phyloP scores from a whole-genome alignment of 345 rosid genomes.

The Isatis tinctoria region DNA sequence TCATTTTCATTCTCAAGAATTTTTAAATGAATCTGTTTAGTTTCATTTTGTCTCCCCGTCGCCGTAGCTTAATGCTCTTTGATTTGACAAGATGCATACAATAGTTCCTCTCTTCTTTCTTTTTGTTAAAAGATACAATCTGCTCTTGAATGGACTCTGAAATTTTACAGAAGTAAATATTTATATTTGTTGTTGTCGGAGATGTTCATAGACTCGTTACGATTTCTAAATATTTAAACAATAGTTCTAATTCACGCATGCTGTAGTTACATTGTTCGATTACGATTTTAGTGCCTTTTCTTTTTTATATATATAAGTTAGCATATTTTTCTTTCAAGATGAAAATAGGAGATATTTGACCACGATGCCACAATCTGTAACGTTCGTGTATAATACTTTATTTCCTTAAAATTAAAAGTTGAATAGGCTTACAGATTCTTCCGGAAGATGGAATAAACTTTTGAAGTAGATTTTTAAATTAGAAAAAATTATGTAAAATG shows the following conservation, averaged over 20 bases:
- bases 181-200: background rate
- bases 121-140: background rate
- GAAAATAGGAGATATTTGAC: conserved; percentile 3
- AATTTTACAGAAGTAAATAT: background rate
- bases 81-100: background rate
- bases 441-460: background rate
- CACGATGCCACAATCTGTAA: conserved; percentile 6
- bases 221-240: background rate
- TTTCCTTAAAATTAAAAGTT: background rate
- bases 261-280: background rate
- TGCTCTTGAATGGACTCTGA: background rate
- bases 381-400: conserved; percentile 1
- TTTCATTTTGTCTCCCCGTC: background rate
- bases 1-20: background rate
- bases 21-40: background rate
- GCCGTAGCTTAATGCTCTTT: background rate
- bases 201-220: background rate
- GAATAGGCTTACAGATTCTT: conserved; percentile 2
- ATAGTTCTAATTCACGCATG: background rate
- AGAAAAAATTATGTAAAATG: background rate
- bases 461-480: background rate
- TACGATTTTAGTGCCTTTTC: background rate
- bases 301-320: background rate
- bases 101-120: background rate
- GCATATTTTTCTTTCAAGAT: background rate